Base-by-base conservation (phyloP, 225 moss, liverwort and hornwort species). In the Climacium dendroides region DNA sequence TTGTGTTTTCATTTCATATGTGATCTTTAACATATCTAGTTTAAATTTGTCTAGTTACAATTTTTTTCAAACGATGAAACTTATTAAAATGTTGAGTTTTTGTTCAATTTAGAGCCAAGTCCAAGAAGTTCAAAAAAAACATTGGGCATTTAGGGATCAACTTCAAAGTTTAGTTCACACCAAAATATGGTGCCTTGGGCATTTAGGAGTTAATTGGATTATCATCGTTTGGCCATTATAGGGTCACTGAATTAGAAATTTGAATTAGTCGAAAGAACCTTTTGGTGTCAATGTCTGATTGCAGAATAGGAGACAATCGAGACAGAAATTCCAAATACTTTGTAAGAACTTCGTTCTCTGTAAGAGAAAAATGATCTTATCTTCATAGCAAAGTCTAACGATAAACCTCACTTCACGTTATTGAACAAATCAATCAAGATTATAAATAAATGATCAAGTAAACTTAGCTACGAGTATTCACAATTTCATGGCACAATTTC, bases 401-500 rank as follows among this genome's bases (percentile, higher is more conserved):
- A 79, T n/a, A 35, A 71, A n/a, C 29, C 45, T 61, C 71, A 47
- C 37, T 47, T 83, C 24, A 72, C 63, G 69, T 76, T n/a, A 39
- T 48, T 20, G n/a, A 87, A 71, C 39, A 79, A 25, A 26, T 82
- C 71, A 83, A 71, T 65, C 62, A 78, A 63, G 34, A 83, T 83
- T 63, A 64, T 64, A 39, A 87, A 48, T 70, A 62, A 61, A 87
- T 76, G 75, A 63, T 81, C 71, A 62, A 41, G 57, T 62, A 50
- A 50, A 15, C 50, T 50, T 50, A 69, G 57, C 71, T 83, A 63
- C 84, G 88, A 80, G n/a, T 92, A 90, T 90, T 85, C 88, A 92
- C 87, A 90, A 81, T 86, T 86, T 76, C n/a, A 79, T 54, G 48
- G 70, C 50, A 92, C 87, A 90, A 81, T 86, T 86, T 76, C n/a